These are phyloP conservation scores for Pezicula rhizophila DNA, from an alignment of 2,329 filamentous ascomycete species.

Conservation along the genomic window DNA sequence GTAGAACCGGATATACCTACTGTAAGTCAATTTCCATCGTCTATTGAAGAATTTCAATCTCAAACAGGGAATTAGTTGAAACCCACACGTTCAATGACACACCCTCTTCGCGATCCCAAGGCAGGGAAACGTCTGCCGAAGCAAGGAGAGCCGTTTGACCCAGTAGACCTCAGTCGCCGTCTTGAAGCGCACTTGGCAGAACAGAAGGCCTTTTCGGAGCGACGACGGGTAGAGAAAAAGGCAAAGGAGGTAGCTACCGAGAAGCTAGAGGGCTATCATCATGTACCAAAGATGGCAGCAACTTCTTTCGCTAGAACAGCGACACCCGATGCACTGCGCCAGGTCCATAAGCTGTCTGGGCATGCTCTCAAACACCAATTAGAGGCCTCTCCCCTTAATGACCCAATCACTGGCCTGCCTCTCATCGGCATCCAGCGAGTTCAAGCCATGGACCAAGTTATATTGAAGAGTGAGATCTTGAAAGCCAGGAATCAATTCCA, in stretches of 20 bases:
- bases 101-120: constrained; percentile 14
- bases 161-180: constrained; percentile 48
- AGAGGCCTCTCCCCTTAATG: constrained; percentile 25
- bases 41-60: not conserved
- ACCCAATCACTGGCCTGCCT: constrained; percentile 7
- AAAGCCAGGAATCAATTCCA: constrained; percentile 40
- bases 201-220: constrained; percentile 35
- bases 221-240: constrained; percentile 14
- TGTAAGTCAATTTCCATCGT: not conserved
- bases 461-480: constrained; percentile 31
- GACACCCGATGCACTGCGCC: constrained; percentile 35
- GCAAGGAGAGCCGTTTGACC: constrained; percentile 38
- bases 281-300: constrained; percentile 49
- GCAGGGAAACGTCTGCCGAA: constrained; percentile 18
- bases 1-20: not conserved
- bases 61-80: constrained; percentile 14
- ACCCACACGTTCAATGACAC: constrained; percentile 20
- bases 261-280: constrained; percentile 32
- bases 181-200: constrained; percentile 45
- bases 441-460: constrained; percentile 18
- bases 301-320: constrained; percentile 49
- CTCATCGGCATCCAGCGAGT: constrained; percentile 13
- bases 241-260: constrained; percentile 9
- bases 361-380: constrained; percentile 36
- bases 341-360: constrained; percentile 39